Conservation (phyloP, 1,284 basidiomycete genomes). For the Peniophora sp. region DNA sequence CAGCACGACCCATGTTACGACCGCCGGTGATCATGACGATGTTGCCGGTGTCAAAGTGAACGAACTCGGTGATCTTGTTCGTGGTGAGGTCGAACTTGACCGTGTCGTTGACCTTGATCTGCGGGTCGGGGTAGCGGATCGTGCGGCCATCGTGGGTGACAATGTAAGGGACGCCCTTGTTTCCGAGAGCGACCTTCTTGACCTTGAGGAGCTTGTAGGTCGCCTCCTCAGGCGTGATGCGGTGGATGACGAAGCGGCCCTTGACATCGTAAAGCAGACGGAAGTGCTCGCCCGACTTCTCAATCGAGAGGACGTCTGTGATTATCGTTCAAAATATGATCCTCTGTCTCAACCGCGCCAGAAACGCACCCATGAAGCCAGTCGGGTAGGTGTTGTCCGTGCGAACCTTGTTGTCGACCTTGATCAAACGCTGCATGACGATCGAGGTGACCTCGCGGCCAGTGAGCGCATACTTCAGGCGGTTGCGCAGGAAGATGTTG, state of each 20-base stretch:
- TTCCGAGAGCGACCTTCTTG: constrained; percentile 85
- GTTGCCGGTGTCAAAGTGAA: constrained; percentile 97
- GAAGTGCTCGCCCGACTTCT: constrained; percentile 99
- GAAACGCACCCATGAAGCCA: constrained; percentile 86
- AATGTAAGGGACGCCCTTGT: constrained; percentile 92
- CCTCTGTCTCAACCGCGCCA: background rate
- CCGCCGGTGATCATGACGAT: constrained; percentile 98
- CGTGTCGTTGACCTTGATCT: constrained; percentile 96
- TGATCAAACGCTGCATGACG: constrained; percentile 94
- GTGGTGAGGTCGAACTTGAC: constrained; percentile 96
- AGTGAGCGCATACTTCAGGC: constrained; percentile 98
- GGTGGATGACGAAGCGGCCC: constrained; percentile 99
- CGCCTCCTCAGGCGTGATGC: constrained; percentile 97
- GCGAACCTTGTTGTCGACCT: constrained; percentile 98
- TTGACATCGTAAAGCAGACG: constrained; percentile 99
- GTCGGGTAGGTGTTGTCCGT: constrained; percentile 97
- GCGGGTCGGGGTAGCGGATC: constrained; percentile 98
- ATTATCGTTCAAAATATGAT: constrained; percentile 1
- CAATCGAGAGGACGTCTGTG: constrained; percentile 91
- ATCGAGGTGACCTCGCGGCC: constrained; percentile 95
- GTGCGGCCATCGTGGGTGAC: constrained; percentile 99
- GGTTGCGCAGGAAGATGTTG: constrained; percentile 95
- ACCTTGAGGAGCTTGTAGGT: constrained; percentile 99
- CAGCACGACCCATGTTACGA: constrained; percentile 98
- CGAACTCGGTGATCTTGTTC: constrained; percentile 90